Evolutionary conservation across 83 land plant genomes (phyloP), one percentile per base, ranked within the genome.

Genomic region (Diphasiastrum complanatum): DNA sequence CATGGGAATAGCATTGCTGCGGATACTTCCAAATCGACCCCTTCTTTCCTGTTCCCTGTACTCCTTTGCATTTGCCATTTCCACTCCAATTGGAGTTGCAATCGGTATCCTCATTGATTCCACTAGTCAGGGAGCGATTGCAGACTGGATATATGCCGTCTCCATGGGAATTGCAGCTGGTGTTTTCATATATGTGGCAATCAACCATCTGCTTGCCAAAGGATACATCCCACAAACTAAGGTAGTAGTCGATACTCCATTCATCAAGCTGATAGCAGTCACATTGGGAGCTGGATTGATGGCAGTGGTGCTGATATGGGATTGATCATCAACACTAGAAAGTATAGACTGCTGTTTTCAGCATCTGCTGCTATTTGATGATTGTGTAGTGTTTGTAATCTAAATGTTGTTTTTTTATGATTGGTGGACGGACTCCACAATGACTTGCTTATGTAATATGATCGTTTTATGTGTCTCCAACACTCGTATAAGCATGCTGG

Each of bases 241-340:
- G 5, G 60, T 66, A 34, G 11, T 31, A 1, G 55, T 75, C 11
- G 70, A 82, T 60, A 63, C 71, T 2, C 84, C 89, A 2, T 28
- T 73, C 45, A 46, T 29, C 60, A 85, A 68, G 58, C 80, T 66
- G 31, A 11, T 83, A n/a, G 90, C 87, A 10, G 90, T 75, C 46
- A 23, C 72, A 3, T 4, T 70, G 16, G 95, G 95, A 0, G 63
- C 78, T 26, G 87, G 75, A 10, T 81, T 83, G 0, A 82, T 89
- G 28, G 90, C 95, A 4, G 77, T 85, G 35, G 96, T 85, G 1
- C 82, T 89, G 96, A 85, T 78, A 16, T 89, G 96, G 96, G 96
- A 88, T 53, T 71, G 57, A 36, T n/a, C n/a, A n/a, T n/a, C n/a
- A n/a, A n/a, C n/a, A n/a, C n/a, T n/a, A n/a, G n/a, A n/a, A n/a